Percentiles rank a stretch among this genome's conserved stretches.
Evolutionary conservation across 768 basidiomycete species (phyloP).

Genomic region (Pleurotus salmoneostramineus): DNA sequence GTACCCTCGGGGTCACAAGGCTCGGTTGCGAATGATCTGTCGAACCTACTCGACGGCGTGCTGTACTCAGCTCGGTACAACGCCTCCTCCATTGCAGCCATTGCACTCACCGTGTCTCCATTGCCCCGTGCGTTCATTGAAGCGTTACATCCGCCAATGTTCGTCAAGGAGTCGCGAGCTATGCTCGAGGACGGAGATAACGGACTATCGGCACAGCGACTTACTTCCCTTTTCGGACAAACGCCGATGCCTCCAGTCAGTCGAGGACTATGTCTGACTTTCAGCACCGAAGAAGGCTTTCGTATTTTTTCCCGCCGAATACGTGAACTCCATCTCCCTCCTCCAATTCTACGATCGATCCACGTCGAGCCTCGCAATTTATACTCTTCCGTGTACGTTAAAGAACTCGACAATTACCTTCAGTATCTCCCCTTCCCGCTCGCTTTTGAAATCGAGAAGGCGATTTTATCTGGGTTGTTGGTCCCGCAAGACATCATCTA

Average conservation of each 20-base stretch:
- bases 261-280: slow-evolving; percentile 9
- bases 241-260: slow-evolving; percentile 6
- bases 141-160: slow-evolving; percentile 26
- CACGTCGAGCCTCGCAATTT: slow-evolving; percentile 14
- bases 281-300: slow-evolving; percentile 18
- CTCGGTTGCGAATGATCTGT: neutral
- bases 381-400: slow-evolving; percentile 6
- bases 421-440: slow-evolving; percentile 24
- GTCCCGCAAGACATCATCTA: slow-evolving; percentile 15
- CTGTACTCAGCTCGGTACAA: slow-evolving; percentile 9
- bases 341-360: slow-evolving; percentile 8
- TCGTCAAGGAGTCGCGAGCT: neutral
- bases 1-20: neutral
- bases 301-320: slow-evolving; percentile 22
- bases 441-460: slow-evolving; percentile 35
- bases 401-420: slow-evolving; percentile 19
- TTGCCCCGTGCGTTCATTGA: slow-evolving; percentile 21
- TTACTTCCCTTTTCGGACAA: slow-evolving; percentile 11
- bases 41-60: neutral
- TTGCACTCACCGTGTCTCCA: slow-evolving; percentile 13
- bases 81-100: slow-evolving; percentile 18
- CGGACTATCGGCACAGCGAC: neutral
- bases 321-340: slow-evolving; percentile 16
- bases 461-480: slow-evolving; percentile 23
- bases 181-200: slow-evolving; percentile 12